Evolutionary conservation across 768 basidiomycete genomes (phyloP).

Genomic region (Agrocybe pediades): DNA sequence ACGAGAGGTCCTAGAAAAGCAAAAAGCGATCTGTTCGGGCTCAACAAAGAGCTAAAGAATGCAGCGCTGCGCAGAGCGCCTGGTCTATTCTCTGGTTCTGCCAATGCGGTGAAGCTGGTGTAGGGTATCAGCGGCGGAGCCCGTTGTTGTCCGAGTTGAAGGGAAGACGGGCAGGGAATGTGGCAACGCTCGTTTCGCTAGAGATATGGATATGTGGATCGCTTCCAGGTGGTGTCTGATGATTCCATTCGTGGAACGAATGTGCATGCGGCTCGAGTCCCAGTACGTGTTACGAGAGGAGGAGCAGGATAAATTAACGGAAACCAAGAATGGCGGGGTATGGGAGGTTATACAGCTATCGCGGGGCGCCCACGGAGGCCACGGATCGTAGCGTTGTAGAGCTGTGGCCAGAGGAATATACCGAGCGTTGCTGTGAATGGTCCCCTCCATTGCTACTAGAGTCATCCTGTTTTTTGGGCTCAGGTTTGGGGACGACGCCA

Average conservation of each 20-base stretch:
- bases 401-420: not conserved
- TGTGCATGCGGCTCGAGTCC: too few species aligned
- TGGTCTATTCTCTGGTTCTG: constrained; percentile 6
- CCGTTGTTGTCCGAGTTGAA: not conserved
- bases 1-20: constrained; percentile 2
- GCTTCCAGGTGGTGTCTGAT: too few species aligned
- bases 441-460: constrained; percentile 5
- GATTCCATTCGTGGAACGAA: too few species aligned
- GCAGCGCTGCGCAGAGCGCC: constrained; percentile 6
- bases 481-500: constrained; percentile 73
- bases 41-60: constrained; percentile 12
- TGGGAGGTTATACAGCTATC: constrained; percentile 14
- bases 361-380: constrained; percentile 12
- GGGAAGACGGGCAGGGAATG: constrained; percentile 7
- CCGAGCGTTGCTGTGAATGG: constrained; percentile 4
- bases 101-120: not conserved
- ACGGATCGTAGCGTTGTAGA: constrained; percentile 11
- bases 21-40: constrained; percentile 7
- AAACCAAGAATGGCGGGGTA: constrained; percentile 11
- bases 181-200: too few species aligned
- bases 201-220: too few species aligned
- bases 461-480: constrained; percentile 28
- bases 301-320: constrained; percentile 13
- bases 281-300: constrained; percentile 18
- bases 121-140: constrained; percentile 1